Conservation (phyloP, 164 flowering plant genomes). For the Kalanchoe fedtschenkoi region DNA sequence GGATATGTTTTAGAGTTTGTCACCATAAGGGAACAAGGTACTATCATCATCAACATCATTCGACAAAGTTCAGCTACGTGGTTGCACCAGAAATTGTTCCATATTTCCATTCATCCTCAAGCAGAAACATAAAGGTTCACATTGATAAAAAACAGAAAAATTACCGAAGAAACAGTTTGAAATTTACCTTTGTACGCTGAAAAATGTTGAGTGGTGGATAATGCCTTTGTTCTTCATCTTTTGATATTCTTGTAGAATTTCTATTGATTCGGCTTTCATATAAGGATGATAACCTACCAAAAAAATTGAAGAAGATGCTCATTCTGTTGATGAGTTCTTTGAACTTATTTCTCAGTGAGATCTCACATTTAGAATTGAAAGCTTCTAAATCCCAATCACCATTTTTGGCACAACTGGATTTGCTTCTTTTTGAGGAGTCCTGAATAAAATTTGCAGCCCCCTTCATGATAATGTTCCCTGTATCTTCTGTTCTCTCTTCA, state of each 20-base stretch:
- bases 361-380: slow-evolving; percentile 15
- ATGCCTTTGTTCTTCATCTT: slow-evolving; percentile 37
- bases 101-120: not conserved
- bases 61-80: too few relatives aligned
- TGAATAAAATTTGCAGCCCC: slow-evolving; percentile 10
- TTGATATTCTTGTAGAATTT: slow-evolving; percentile 28
- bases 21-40: too few relatives aligned
- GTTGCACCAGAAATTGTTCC: too few relatives aligned
- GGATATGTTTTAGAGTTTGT: too few relatives aligned
- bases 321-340: slow-evolving; percentile 15
- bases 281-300: slow-evolving; percentile 19
- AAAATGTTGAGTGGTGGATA: slow-evolving; percentile 19
- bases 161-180: not conserved
- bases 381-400: slow-evolving; percentile 25
- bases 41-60: too few relatives aligned
- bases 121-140: not conserved
- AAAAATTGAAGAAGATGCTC: slow-evolving; percentile 14
- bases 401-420: slow-evolving; percentile 12
- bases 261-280: slow-evolving; percentile 13
- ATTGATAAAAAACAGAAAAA: not conserved
- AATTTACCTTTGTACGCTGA: slow-evolving; percentile 23
- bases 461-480: slow-evolving; percentile 12
- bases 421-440: slow-evolving; percentile 12
- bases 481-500: slow-evolving; percentile 21
- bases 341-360: slow-evolving; percentile 19